phyloP scores from a whole-genome alignment of 164 flowering plant species.

The Vitis cinerea region DNA sequence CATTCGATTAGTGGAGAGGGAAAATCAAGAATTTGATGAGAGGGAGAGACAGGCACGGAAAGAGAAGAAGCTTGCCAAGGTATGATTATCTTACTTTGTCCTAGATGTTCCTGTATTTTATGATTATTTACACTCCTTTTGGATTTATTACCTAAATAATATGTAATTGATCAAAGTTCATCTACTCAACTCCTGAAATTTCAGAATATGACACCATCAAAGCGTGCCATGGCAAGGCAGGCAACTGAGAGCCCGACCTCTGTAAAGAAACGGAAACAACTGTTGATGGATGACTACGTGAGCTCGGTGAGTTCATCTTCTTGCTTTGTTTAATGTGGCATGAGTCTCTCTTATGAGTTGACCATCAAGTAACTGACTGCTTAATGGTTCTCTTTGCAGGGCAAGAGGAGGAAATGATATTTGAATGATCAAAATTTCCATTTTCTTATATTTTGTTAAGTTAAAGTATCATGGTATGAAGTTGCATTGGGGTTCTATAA shows the following conservation, averaged over 20 bases:
- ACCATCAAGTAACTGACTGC: background rate
- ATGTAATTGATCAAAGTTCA: background rate
- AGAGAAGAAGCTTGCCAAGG: slow-evolving; percentile 98
- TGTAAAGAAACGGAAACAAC: slow-evolving; percentile 76
- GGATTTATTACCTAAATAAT: background rate
- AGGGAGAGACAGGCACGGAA: slow-evolving; percentile 97
- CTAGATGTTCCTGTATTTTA: background rate
- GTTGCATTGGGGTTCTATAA: background rate
- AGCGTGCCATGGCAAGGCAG: slow-evolving; percentile 63
- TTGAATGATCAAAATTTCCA: background rate
- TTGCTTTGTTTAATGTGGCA: background rate
- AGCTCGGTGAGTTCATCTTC: slow-evolving; percentile 43
- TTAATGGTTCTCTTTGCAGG: slow-evolving; percentile 34
- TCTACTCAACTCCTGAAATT: background rate
- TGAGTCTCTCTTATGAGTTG: background rate
- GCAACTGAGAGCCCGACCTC: slow-evolving; percentile 51
- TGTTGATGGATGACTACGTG: slow-evolving; percentile 72
- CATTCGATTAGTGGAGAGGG: slow-evolving; percentile 90
- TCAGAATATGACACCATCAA: slow-evolving; percentile 73
- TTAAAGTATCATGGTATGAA: background rate
- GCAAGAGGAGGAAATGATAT: slow-evolving; percentile 57
- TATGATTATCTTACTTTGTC: slow-evolving; percentile 12
- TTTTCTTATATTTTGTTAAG: background rate
- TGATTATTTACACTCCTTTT: background rate
- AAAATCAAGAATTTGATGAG: slow-evolving; percentile 94